Conservation (phyloP, 495 filamentous ascomycete species). For the Parathielavia appendiculata region DNA sequence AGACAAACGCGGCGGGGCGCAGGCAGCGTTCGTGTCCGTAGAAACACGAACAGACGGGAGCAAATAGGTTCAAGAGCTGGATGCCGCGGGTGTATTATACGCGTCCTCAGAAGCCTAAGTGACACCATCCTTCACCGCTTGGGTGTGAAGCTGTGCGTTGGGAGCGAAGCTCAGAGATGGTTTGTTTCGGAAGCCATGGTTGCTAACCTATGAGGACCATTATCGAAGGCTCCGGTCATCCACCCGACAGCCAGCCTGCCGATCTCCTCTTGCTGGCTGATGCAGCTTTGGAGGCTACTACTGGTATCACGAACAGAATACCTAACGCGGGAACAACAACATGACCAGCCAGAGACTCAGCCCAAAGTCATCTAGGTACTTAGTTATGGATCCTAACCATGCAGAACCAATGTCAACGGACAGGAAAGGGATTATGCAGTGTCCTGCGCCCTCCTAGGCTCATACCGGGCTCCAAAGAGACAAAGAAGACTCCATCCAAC, state of each 20-base stretch:
- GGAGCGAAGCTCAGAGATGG: background rate
- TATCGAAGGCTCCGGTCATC: too few species aligned
- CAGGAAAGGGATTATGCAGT: too few species aligned
- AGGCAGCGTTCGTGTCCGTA: background rate
- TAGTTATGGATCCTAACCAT: too few species aligned
- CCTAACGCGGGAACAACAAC: too few species aligned
- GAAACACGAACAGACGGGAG: constrained; percentile 3
- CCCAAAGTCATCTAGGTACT: background rate
- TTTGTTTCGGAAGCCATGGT: background rate
- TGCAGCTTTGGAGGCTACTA: background rate
- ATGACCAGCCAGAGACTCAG: background rate
- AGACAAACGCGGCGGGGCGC: constrained; percentile 7
- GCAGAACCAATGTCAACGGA: background rate
- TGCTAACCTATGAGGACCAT: background rate
- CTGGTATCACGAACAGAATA: background rate
- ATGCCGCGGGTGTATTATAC: constrained; percentile 8
- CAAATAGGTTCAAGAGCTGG: background rate
- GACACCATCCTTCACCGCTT: background rate
- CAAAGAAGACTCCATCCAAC: too few species aligned
- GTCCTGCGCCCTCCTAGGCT: too few species aligned
- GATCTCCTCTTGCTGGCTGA: background rate
- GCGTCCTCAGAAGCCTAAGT: background rate
- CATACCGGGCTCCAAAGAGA: too few species aligned
- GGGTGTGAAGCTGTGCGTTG: background rate
- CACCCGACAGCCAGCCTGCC: constrained; percentile 3